These are phyloP conservation scores for Orbilia quercus DNA, from an alignment of 2,329 filamentous ascomycete species.

Conservation along the genomic window DNA sequence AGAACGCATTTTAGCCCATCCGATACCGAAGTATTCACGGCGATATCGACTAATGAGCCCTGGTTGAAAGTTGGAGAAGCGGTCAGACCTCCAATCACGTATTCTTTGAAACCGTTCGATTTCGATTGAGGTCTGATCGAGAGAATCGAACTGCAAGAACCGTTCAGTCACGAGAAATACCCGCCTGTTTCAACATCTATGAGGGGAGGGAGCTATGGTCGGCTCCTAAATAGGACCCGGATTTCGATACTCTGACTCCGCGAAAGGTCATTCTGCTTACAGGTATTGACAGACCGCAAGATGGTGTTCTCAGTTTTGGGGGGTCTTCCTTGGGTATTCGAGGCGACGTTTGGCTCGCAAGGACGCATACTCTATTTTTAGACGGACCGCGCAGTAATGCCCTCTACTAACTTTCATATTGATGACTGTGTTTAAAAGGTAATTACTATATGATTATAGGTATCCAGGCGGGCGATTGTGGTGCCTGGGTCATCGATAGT, in stretches of 20 bases:
- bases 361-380: conserved; percentile 15
- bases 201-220: not conserved
- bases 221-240: not conserved
- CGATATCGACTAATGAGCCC: not conserved
- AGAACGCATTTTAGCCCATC: no score
- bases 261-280: not conserved
- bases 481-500: conserved; percentile 57
- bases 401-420: no score
- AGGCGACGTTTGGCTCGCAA: conserved; percentile 23
- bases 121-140: conserved; percentile 14
- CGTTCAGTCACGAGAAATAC: not conserved
- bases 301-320: conserved; percentile 28
- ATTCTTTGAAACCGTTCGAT: not conserved
- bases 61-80: conserved; percentile 13
- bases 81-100: not conserved
- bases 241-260: not conserved
- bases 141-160: not conserved
- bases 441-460: conserved; percentile 21
- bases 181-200: not conserved
- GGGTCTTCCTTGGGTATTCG: conserved; percentile 29
- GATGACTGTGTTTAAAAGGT: no score
- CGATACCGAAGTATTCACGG: not conserved
- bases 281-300: conserved; percentile 1
- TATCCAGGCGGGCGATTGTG: conserved; percentile 55
- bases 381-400: not conserved